Conservation (phyloP, 2,329 filamentous ascomycete genomes). For the Gremmenia infestans region DNA sequence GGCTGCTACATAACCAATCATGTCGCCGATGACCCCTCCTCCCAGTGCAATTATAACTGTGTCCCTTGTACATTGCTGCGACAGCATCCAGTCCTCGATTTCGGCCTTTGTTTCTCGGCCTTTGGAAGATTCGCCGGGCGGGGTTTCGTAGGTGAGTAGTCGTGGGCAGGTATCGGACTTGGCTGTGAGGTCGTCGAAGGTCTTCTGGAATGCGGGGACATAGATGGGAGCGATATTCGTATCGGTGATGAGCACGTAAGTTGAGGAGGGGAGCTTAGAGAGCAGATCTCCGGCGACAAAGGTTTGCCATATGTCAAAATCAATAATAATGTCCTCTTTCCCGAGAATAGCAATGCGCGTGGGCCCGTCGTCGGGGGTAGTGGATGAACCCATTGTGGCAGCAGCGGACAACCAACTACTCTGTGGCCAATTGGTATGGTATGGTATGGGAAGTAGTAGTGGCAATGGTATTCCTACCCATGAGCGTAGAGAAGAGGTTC, state of each 20-base stretch:
- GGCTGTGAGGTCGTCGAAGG: constrained; percentile 49
- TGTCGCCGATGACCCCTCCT: constrained; percentile 94
- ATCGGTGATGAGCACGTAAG: constrained; percentile 95
- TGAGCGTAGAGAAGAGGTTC: neutral
- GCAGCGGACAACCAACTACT: neutral
- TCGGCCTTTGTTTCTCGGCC: constrained; percentile 88
- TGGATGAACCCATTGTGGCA: constrained; percentile 23
- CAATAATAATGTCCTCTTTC: constrained; percentile 84
- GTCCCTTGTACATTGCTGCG: constrained; percentile 87
- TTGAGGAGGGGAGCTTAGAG: constrained; percentile 71
- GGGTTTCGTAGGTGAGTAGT: constrained; percentile 79
- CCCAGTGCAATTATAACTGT: constrained; percentile 92
- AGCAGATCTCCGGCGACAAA: constrained; percentile 81
- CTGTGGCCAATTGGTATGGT: neutral
- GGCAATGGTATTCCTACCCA: neutral
- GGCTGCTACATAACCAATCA: constrained; percentile 95
- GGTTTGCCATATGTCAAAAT: constrained; percentile 82
- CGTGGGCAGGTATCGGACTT: constrained; percentile 47
- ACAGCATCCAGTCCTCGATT: constrained; percentile 96
- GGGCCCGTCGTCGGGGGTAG: constrained; percentile 30
- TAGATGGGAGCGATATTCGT: constrained; percentile 83
- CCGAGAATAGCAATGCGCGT: constrained; percentile 75
- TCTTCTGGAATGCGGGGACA: constrained; percentile 66
- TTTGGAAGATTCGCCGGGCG: constrained; percentile 91
- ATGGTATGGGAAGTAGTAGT: neutral